Percentiles rank a stretch among this genome's conserved stretches.
phyloP scores from a whole-genome alignment of 345 rosid species.

The Sisymbrium irio region DNA sequence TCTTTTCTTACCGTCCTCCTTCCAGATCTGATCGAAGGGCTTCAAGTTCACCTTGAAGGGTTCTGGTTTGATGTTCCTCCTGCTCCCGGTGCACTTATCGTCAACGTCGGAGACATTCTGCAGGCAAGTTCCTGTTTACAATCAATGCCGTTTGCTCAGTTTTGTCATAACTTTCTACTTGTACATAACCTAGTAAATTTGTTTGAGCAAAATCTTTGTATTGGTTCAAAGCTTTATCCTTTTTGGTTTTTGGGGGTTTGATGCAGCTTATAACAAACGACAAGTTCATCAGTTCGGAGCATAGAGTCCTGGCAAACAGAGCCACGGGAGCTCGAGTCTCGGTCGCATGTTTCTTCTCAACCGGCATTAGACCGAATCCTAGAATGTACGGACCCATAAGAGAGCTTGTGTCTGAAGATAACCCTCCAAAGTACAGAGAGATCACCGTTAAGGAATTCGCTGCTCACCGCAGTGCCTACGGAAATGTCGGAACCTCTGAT shows the following conservation, averaged over 20 bases:
- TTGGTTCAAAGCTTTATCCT: too few species aligned
- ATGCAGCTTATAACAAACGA: slow-evolving; percentile 47
- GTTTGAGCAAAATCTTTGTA: too few species aligned
- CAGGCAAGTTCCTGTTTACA: slow-evolving; percentile 42
- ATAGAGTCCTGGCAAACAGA: slow-evolving; percentile 45
- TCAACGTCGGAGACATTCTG: slow-evolving; percentile 57
- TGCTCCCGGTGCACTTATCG: slow-evolving; percentile 46
- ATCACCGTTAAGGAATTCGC: slow-evolving; percentile 38
- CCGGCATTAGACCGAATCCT: slow-evolving; percentile 24
- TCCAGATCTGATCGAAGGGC: slow-evolving; percentile 63
- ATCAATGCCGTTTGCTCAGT: neutral
- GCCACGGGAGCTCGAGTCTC: slow-evolving; percentile 37
- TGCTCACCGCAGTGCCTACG: slow-evolving; percentile 29
- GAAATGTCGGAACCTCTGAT: slow-evolving; percentile 41
- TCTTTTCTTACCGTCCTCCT: slow-evolving; percentile 55
- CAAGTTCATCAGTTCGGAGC: slow-evolving; percentile 44
- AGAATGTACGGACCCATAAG: slow-evolving; percentile 39
- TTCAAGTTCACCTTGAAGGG: slow-evolving; percentile 43
- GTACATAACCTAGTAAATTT: too few species aligned
- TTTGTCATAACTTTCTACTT: neutral
- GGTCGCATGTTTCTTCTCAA: slow-evolving; percentile 41
- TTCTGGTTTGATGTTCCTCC: slow-evolving; percentile 50
- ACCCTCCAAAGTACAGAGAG: slow-evolving; percentile 48
- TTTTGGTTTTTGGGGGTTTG: neutral
- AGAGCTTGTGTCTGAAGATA: slow-evolving; percentile 48